A percentile compares a stretch with the other conserved stretches of the same genome.
Evolutionary conservation across 2,329 filamentous ascomycete species (phyloP).

Genomic region (Monosporascus sp.): DNA sequence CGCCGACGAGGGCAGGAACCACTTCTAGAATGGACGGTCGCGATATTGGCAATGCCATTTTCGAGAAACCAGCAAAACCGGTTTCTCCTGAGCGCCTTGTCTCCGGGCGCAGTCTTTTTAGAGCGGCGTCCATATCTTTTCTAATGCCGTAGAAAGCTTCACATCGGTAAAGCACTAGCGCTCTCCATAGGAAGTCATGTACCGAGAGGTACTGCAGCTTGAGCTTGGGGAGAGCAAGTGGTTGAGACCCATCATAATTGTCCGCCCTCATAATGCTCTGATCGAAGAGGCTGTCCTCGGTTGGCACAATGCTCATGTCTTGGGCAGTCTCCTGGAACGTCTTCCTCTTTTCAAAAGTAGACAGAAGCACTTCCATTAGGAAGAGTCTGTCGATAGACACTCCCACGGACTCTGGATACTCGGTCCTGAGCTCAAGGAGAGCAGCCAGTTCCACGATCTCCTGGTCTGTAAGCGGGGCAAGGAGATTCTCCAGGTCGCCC

Average conservation of each 20-base stretch:
- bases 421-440: constrained; percentile 70
- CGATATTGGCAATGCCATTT: constrained; percentile 82
- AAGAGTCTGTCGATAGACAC: constrained; percentile 59
- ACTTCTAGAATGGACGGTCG: constrained; percentile 86
- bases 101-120: constrained; percentile 74
- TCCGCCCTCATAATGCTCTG: constrained; percentile 73
- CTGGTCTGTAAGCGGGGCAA: constrained; percentile 65
- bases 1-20: constrained; percentile 75
- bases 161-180: constrained; percentile 79
- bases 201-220: constrained; percentile 94
- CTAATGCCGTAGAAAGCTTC: constrained; percentile 93
- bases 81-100: constrained; percentile 58
- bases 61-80: constrained; percentile 77
- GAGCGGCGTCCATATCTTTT: constrained; percentile 78
- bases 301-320: constrained; percentile 72
- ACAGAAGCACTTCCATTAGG: constrained; percentile 66
- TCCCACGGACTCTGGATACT: constrained; percentile 69
- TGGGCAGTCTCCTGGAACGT: constrained; percentile 78
- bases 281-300: constrained; percentile 77
- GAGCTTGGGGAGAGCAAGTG: constrained; percentile 86
- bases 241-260: constrained; percentile 77
- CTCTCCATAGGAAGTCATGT: constrained; percentile 95
- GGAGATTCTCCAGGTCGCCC: constrained; percentile 69
- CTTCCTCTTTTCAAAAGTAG: constrained; percentile 67
- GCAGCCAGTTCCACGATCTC: constrained; percentile 67